Base-by-base conservation (phyloP, 352 stramenopile species). In the Pythium aristosporum region DNA sequence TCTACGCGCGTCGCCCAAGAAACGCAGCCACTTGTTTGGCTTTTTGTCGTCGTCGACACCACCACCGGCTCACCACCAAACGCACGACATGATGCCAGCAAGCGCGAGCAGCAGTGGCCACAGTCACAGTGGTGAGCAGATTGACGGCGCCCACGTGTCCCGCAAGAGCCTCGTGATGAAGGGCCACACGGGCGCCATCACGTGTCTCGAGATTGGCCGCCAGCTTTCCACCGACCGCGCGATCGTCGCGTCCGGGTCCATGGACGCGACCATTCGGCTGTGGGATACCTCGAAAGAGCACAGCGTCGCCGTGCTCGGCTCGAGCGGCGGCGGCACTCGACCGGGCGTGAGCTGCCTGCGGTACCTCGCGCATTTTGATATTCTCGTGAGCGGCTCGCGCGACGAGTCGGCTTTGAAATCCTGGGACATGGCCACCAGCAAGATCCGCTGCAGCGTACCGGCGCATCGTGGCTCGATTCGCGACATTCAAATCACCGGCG, bases 281-380 rank as follows among this genome's bases (percentile, higher is more conserved):
- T 94, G 86, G 83, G 84, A 92, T 48, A 87, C 80, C 1, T 82
- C 72, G 23, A 79, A 81, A 36, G 83, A 92, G 30, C 75, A 44
- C 32, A 88, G 77, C 32, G 72, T 88, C 13, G 75, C 75, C 2
- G 52, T 91, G 9, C 52, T 94, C 5, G 65, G 58, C 41, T 51
- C 54, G 11, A 63, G 50, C 30, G 42, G 48, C 10, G 42, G 42
- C 12, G 48, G 41, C 42, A 67, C 67, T 5, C 73, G 74, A 7
- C 75, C 72, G 8, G 72, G 71, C 7, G 71, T 92, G 16, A 82
- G 72, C 30, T 88, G 77, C 51, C 57, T 92, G 32, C 80, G 82
- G 7, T 86, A 92, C 44, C 41, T 94, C 25, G 56, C 84, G 34
- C 73, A 83, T 44, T 74, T 80, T 50, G 77, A 91, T 61, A 76